These are phyloP conservation scores for Westerdykella aurantiaca DNA, from an alignment of 2,329 filamentous ascomycete species.

Conservation along the genomic window DNA sequence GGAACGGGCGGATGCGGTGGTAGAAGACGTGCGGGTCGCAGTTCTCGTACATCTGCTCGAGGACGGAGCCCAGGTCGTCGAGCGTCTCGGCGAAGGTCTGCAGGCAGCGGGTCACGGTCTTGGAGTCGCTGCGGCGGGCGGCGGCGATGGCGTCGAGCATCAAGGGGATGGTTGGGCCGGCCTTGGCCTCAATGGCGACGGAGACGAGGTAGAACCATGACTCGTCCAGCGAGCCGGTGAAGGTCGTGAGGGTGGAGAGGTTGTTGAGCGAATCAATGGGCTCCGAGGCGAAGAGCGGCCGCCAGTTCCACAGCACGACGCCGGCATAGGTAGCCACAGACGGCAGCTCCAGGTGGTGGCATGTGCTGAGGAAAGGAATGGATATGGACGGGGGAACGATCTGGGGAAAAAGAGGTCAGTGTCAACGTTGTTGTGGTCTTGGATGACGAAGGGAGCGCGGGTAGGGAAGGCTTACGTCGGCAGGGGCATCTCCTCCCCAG, in stretches of 20 bases:
- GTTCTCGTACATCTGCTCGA: constrained; percentile 89
- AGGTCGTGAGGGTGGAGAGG: constrained; percentile 78
- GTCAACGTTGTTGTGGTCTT: not conserved
- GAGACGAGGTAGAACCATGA: constrained; percentile 98
- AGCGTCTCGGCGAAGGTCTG: constrained; percentile 77
- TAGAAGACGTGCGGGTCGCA: constrained; percentile 96
- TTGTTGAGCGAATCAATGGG: constrained; percentile 79
- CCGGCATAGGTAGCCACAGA: constrained; percentile 92
- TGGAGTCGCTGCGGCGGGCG: constrained; percentile 62
- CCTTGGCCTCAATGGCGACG: constrained; percentile 89
- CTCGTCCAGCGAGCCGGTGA: constrained; percentile 91
- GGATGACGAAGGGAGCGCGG: constrained; percentile 1
- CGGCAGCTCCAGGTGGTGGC: constrained; percentile 73
- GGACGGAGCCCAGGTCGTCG: constrained; percentile 71
- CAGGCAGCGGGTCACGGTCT: constrained; percentile 71
- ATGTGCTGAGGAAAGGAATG: constrained; percentile 72
- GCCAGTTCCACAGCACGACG: constrained; percentile 94
- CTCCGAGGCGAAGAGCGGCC: constrained; percentile 80
- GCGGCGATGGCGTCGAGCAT: constrained; percentile 86
- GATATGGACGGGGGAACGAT: constrained; percentile 74
- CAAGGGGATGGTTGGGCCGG: constrained; percentile 76
- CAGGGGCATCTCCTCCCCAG: constrained; percentile 74
- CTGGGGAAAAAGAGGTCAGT: constrained; percentile 30
- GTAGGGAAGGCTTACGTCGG: constrained; percentile 51
- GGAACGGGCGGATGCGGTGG: constrained; percentile 88